These are phyloP conservation scores for Gryganskiella cystojenkinii DNA, from an alignment of 192 early-diverging fungal species.

Conservation along the genomic window DNA sequence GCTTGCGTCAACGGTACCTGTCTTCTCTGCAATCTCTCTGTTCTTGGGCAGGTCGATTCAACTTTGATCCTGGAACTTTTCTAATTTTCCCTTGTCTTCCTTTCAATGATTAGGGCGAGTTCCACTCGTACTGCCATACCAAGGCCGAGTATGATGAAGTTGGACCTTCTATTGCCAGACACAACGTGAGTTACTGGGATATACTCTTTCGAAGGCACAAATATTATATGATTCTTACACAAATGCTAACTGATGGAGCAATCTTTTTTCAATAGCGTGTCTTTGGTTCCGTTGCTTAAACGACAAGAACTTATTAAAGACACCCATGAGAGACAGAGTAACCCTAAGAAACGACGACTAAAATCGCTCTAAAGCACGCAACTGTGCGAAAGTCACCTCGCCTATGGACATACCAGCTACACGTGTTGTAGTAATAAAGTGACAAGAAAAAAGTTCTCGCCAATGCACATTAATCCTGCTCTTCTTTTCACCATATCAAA, in stretches of 20 bases:
- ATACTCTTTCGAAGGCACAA: not conserved
- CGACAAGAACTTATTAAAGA: too few relatives aligned
- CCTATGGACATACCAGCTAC: too few relatives aligned
- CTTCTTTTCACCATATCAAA: too few relatives aligned
- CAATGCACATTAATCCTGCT: too few relatives aligned
- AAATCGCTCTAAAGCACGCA: too few relatives aligned
- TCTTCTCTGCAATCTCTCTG: not conserved
- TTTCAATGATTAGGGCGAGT: slow-evolving; percentile 73
- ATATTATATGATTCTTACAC: not conserved
- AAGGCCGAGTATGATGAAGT: slow-evolving; percentile 99
- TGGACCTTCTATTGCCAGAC: slow-evolving; percentile 93
- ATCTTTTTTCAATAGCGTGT: slow-evolving; percentile 27
- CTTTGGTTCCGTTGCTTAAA: slow-evolving; percentile 51
- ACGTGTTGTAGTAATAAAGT: too few relatives aligned
- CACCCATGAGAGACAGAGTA: too few relatives aligned
- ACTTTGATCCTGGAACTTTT: not conserved
- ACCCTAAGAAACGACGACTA: too few relatives aligned
- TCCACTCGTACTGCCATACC: slow-evolving; percentile 93
- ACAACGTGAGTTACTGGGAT: slow-evolving; percentile 65
- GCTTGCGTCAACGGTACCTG: slow-evolving; percentile 86
- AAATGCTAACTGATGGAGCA: too few relatives aligned
- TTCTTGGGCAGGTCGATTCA: too few relatives aligned
- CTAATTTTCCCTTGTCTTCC: slow-evolving; percentile 5
- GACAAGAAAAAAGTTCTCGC: too few relatives aligned
- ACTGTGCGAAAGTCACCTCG: too few relatives aligned